Percentiles rank a stretch among this genome's conserved stretches.
Evolutionary conservation across 75 land plant genomes (phyloP).

Genomic region (Cunninghamia lanceolata): DNA sequence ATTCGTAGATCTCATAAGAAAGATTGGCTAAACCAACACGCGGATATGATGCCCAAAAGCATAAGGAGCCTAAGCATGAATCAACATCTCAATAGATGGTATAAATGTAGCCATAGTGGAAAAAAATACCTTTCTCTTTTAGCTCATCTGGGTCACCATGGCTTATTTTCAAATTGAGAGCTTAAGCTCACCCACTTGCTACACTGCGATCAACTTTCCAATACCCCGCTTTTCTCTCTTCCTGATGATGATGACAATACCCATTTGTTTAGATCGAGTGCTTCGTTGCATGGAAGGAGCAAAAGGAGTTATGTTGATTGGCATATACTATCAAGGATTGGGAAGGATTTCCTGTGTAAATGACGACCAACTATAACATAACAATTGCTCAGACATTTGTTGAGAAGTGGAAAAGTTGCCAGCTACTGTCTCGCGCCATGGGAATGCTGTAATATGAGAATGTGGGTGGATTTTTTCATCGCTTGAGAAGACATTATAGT

Average conservation of each 20-base stretch:
- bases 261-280: constrained; percentile 10
- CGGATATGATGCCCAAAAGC: no score
- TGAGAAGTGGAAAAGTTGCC: constrained; percentile 69
- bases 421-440: constrained; percentile 68
- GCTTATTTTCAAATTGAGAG: no score
- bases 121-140: no score
- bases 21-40: no score
- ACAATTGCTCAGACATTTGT: constrained; percentile 47
- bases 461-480: constrained; percentile 31
- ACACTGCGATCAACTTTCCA: no score
- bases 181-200: no score
- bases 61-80: no score
- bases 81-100: no score
- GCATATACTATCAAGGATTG: constrained; percentile 45
- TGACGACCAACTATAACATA: constrained; percentile 56
- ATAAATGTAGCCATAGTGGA: no score
- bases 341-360: constrained; percentile 36
- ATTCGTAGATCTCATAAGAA: no score
- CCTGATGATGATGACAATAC: neutral
- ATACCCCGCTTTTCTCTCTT: no score
- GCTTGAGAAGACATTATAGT: constrained; percentile 45
- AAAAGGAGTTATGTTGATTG: constrained; percentile 21
- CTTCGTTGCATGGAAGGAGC: constrained; percentile 44
- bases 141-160: no score
- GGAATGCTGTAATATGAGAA: constrained; percentile 80